Evolutionary conservation across 202 grass and related monocot genomes (phyloP).

Genomic region (Digitaria exilis): DNA sequence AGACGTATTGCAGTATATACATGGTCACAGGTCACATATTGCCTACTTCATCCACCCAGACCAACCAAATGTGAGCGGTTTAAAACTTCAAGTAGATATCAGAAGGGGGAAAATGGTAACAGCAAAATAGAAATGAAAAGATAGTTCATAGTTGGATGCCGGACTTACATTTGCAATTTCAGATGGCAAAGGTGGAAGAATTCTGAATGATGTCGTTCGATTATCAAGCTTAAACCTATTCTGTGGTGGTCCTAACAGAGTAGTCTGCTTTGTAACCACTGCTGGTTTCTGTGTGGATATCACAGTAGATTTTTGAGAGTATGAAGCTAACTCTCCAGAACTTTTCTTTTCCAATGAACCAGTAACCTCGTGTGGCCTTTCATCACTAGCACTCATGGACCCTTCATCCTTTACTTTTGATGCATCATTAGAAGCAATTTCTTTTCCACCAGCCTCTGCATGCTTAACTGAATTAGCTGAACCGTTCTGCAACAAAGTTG

Average conservation of each 20-base stretch:
- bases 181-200: slow-evolving; percentile 86
- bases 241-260: slow-evolving; percentile 32
- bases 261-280: slow-evolving; percentile 36
- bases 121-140: too few relatives aligned
- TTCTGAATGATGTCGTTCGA: slow-evolving; percentile 73
- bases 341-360: slow-evolving; percentile 53
- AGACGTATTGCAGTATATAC: background rate
- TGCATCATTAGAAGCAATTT: slow-evolving; percentile 43
- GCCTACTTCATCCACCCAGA: slow-evolving; percentile 18
- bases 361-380: slow-evolving; percentile 36
- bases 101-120: too few relatives aligned
- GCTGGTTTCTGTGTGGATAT: slow-evolving; percentile 46
- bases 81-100: background rate
- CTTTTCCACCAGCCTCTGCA: slow-evolving; percentile 49
- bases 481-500: slow-evolving; percentile 49
- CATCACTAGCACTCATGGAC: slow-evolving; percentile 17
- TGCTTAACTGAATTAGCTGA: slow-evolving; percentile 50
- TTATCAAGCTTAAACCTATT: slow-evolving; percentile 89
- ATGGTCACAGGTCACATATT: background rate
- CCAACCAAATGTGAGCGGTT: background rate
- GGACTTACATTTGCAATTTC: slow-evolving; percentile 82
- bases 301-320: slow-evolving; percentile 37
- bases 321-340: slow-evolving; percentile 50
- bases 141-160: background rate
- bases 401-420: slow-evolving; percentile 37